Evolutionary conservation across 2,329 filamentous ascomycete species (phyloP).

Genomic region (Pseudocercospora pini-densiflorae): DNA sequence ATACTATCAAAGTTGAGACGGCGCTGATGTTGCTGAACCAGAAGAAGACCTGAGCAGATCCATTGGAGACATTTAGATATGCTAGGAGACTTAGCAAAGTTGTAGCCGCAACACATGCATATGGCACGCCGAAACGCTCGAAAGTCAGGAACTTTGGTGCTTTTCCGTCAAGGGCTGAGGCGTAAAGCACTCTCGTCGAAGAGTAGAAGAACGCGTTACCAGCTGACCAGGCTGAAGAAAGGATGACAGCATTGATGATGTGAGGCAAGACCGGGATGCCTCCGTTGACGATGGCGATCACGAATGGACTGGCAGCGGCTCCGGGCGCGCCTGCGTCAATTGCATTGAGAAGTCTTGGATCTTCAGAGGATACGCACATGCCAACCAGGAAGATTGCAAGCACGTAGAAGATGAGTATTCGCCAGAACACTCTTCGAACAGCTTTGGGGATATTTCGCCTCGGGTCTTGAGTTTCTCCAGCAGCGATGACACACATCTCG

Average conservation of each 20-base stretch:
- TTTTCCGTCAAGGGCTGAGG: conserved; percentile 66
- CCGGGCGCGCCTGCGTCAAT: conserved; percentile 38
- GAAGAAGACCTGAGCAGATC: conserved; percentile 66
- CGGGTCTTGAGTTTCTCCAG: conserved; percentile 36
- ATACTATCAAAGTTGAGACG: conserved; percentile 68
- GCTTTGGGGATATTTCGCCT: conserved; percentile 41
- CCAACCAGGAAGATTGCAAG: conserved; percentile 44
- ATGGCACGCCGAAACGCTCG: conserved; percentile 56
- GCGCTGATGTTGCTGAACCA: conserved; percentile 70
- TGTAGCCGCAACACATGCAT: conserved; percentile 49
- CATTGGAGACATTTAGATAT: conserved; percentile 68
- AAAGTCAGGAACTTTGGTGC: conserved; percentile 64
- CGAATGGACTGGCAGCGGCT: conserved; percentile 56
- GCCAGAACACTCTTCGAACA: conserved; percentile 51
- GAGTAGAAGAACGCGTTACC: conserved; percentile 62
- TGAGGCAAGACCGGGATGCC: conserved; percentile 65
- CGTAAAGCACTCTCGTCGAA: conserved; percentile 58
- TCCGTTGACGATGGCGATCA: conserved; percentile 64
- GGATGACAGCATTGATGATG: conserved; percentile 71
- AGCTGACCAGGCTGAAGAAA: conserved; percentile 66
- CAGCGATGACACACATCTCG: conserved; percentile 46
- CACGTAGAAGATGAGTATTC: conserved; percentile 50
- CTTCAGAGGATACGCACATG: conserved; percentile 47
- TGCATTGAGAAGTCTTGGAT: conserved; percentile 39
- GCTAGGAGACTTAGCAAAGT: conserved; percentile 49